Base-by-base conservation (phyloP, 345 rosid species). In the Melaleuca alternifolia region DNA sequence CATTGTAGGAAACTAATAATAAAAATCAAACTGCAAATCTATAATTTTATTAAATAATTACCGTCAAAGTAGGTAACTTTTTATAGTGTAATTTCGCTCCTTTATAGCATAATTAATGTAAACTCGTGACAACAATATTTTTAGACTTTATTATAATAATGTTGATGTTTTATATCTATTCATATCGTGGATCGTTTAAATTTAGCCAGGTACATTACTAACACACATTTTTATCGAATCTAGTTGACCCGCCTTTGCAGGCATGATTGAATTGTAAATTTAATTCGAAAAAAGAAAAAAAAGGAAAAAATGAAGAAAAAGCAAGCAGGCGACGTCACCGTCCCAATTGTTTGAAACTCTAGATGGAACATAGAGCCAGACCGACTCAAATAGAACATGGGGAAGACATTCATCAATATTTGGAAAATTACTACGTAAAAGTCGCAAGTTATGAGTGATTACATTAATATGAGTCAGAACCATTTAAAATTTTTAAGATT, bases 21-120 rank as follows among this genome's bases (percentile, higher is more conserved):
- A 10, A 33, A 37, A 33, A 4, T 33, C 5, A 33, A 65, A 11
- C 4, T 2, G 30, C 0, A 65, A 33, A 33, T 8, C 23, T 0
- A 65, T 30, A 8, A 1, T 65, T 37, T 33, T 10, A 3, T 8
- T 33, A 8, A 65, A 11, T 30, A 62, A 62, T 33, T 8, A 65
- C 44, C 11, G 4, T 30, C 46, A 33, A 65, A 33, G 33, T 30
- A 10, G 46, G 6, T 65, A 65, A 33, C 11, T 6, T 6, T 3
- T 62, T 7, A 62, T 28, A 30, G n/a, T 15, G 41, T 5, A 4
- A 28, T 62, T 28, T 62, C 30, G 44, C 44, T 30, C 76, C 41
- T 62, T 0, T 15, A 30, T 62, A 62, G 23, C 56, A 26, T 57
- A 26, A 57, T 57, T 57, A 57, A 57, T 28, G 62, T 57, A 24